phyloP scores from a whole-genome alignment of 805 yeast genomes.

The Lipomyces japonicus region DNA sequence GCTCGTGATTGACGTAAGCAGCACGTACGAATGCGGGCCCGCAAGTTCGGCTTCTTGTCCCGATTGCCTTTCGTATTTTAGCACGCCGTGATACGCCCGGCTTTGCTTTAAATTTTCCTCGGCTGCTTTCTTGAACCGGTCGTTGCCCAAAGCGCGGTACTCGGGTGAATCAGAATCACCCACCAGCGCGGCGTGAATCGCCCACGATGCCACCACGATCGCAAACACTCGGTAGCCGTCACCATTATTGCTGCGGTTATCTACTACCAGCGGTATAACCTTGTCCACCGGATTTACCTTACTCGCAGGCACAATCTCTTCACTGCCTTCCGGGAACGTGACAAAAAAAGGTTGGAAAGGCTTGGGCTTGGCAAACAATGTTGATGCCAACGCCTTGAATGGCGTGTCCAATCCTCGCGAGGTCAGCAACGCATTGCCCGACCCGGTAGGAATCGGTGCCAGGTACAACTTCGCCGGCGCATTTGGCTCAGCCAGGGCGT shows the following conservation, averaged over 20 bases:
- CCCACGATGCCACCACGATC: slow-evolving; percentile 74
- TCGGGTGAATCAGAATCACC: slow-evolving; percentile 73
- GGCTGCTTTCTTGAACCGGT: slow-evolving; percentile 71
- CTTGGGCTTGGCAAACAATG: slow-evolving; percentile 6
- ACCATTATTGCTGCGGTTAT: neutral
- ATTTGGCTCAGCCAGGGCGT: slow-evolving; percentile 39
- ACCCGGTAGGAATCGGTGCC: slow-evolving; percentile 64
- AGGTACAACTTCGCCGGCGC: slow-evolving; percentile 15
- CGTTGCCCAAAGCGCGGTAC: slow-evolving; percentile 58
- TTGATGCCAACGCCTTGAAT: slow-evolving; percentile 4
- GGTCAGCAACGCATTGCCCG: slow-evolving; percentile 77
- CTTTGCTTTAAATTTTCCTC: slow-evolving; percentile 46
- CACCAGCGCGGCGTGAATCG: slow-evolving; percentile 78
- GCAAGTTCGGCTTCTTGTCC: slow-evolving; percentile 19
- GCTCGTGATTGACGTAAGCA: slow-evolving; percentile 51
- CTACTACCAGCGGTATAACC: slow-evolving; percentile 30
- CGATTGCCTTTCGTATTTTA: slow-evolving; percentile 22
- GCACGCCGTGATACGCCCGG: slow-evolving; percentile 51
- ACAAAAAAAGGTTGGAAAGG: slow-evolving; percentile 24
- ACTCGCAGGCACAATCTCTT: slow-evolving; percentile 46
- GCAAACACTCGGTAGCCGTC: slow-evolving; percentile 9
- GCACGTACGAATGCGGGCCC: slow-evolving; percentile 56
- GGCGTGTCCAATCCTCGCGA: slow-evolving; percentile 49
- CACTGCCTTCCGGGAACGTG: slow-evolving; percentile 27
- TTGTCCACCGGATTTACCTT: slow-evolving; percentile 38